phyloP scores from a whole-genome alignment of 1,284 basidiomycete genomes.

The Boletellus deceptivus region DNA sequence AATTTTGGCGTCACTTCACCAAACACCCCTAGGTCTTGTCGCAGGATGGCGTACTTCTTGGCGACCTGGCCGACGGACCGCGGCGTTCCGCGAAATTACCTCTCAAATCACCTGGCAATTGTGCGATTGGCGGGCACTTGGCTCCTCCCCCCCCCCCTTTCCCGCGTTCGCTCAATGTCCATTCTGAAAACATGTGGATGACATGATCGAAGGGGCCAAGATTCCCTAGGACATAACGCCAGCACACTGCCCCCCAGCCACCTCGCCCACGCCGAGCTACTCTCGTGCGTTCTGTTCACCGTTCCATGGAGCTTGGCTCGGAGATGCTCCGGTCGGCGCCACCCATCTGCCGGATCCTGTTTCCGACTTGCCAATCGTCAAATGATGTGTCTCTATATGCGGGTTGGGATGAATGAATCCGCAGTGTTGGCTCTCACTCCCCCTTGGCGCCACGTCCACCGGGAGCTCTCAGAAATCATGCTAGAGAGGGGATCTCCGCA shows the following conservation, averaged over 20 bases:
- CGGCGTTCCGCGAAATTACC: neutral
- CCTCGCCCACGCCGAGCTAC: neutral
- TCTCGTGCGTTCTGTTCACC: too few species aligned
- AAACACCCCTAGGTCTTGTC: neutral
- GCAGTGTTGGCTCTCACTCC: neutral
- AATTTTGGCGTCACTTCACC: too few species aligned
- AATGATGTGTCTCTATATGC: constrained; percentile 13
- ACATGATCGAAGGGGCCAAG: neutral
- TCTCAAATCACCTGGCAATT: neutral
- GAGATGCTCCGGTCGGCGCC: neutral
- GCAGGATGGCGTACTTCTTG: neutral
- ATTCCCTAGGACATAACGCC: neutral
- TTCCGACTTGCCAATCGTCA: constrained; percentile 25
- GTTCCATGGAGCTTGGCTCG: neutral
- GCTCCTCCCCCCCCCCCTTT: too few species aligned
- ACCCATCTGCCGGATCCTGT: constrained; percentile 19
- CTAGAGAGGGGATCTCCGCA: constrained; percentile 15
- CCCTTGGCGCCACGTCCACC: constrained; percentile 2
- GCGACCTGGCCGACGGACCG: neutral
- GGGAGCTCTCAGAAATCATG: constrained; percentile 20
- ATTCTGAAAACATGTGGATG: neutral
- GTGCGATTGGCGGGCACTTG: too few species aligned
- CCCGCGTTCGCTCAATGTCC: neutral
- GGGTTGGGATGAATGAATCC: neutral
- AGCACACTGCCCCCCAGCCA: neutral